Evolutionary conservation across 768 basidiomycete genomes (phyloP), one percentile per base, ranked within the genome.

Genomic region (Boletus rubroflammeus): DNA sequence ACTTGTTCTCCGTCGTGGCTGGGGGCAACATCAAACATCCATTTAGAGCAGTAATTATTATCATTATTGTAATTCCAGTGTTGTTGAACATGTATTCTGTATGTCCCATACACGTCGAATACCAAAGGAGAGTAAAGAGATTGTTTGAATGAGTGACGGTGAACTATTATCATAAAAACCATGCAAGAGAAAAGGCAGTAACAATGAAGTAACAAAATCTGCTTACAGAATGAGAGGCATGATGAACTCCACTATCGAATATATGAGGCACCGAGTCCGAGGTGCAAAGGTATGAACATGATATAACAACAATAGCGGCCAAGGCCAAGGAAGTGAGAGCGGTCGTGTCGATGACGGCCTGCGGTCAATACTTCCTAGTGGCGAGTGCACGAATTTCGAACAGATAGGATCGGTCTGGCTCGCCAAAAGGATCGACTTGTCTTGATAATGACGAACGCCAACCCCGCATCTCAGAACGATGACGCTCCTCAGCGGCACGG

Each of bases 301-400:
- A 55, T 54, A 54, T 54, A 55, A 40, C 9, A 28, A 54, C 44
- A 44, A 36, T 45, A 41, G 53, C 21, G 21, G 32, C 26, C 23
- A 25, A n/a, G 26, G 21, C 31, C 45, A 47, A 47, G 43, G 52
- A 38, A 17, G 34, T 23, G 43, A 46, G 26, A 50, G 35, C 17
- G 38, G 53, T 48, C 55, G 28, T 28, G 44, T 38, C 40, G 42
- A 35, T 39, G 50, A 39, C 40, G 40, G 21, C 40, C 44, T 35
- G 38, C 28, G 13, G 61, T 81, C 66, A 88, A 71, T 92, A 91
- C 69, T 84, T 85, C 69, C 89, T 82, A n/a, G 88, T 91, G 15
- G 90, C 90, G 53, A 93, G 80, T 25, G 86, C 87, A 58, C 90
- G 83, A 56, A 93, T 92, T 70, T 93, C 90, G 70, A 82, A 88